Conservation (phyloP, 208 protist genomes). For the Crithidia acanthocephali region DNA sequence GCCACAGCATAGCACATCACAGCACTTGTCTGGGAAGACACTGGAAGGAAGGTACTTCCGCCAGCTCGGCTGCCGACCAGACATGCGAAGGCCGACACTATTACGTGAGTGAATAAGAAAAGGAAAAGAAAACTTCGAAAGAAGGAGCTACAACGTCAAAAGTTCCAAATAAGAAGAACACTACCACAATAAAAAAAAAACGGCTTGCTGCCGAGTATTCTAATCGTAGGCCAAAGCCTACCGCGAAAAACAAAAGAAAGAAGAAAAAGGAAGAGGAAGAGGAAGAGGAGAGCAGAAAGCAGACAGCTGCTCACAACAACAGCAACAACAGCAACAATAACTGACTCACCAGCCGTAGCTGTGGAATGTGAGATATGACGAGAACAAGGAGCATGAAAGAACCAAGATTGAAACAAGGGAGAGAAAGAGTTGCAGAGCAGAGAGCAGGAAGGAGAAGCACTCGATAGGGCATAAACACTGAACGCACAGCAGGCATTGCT, state of each 20-base stretch:
- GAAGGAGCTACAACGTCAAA: not conserved
- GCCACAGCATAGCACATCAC: slow-evolving; percentile 52
- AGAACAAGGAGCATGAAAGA: too few relatives aligned
- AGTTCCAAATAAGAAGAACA: not conserved
- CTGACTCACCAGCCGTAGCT: too few relatives aligned
- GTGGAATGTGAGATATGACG: too few relatives aligned
- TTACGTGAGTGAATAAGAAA: not conserved
- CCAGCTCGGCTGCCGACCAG: slow-evolving; percentile 25
- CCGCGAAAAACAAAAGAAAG: not conserved
- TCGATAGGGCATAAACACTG: too few relatives aligned
- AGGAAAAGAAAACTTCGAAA: not conserved
- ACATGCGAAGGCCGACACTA: slow-evolving; percentile 15
- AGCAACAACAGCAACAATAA: too few relatives aligned
- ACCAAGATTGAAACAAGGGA: too few relatives aligned
- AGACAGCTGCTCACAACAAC: too few relatives aligned
- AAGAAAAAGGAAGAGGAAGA: not conserved
- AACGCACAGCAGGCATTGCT: too few relatives aligned
- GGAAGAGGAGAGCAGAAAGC: too few relatives aligned
- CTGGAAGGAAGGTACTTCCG: slow-evolving; percentile 31
- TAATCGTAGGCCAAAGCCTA: too few relatives aligned
- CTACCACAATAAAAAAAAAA: slow-evolving; percentile 16
- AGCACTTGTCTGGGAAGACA: slow-evolving; percentile 41
- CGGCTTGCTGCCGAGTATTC: not conserved
- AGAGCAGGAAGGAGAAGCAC: too few relatives aligned
- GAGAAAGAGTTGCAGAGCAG: too few relatives aligned